A percentile compares a stretch with the other conserved stretches of the same genome.
phyloP scores from a whole-genome alignment of 352 stramenopile species.

The Peronosclerospora sorghi region DNA sequence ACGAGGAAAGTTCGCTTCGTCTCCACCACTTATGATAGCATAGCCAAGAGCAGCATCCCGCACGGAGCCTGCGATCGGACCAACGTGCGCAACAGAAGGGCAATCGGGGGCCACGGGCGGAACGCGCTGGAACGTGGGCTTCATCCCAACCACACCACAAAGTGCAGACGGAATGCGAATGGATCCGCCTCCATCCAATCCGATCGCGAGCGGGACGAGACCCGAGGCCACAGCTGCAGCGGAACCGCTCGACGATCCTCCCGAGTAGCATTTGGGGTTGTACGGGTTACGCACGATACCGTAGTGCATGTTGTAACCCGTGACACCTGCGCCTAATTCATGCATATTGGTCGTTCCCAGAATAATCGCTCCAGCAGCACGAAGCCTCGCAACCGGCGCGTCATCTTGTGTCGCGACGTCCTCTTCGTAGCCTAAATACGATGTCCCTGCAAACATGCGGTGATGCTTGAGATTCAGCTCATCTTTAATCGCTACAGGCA shows the following conservation, averaged over 20 bases:
- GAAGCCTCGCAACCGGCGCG: conserved; percentile 42
- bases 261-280: conserved; percentile 72
- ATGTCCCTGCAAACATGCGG: conserved; percentile 60
- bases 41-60: conserved; percentile 79
- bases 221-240: conserved; percentile 80
- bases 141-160: conserved; percentile 84
- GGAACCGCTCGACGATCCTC: conserved; percentile 86
- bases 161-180: conserved; percentile 86
- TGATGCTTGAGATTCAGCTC: conserved; percentile 67
- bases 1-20: conserved; percentile 29
- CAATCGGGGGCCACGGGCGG: conserved; percentile 42
- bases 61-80: conserved; percentile 68
- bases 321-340: conserved; percentile 67
- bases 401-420: conserved; percentile 35
- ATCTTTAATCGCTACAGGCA: conserved; percentile 85
- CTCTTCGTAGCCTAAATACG: conserved; percentile 51
- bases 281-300: conserved; percentile 80
- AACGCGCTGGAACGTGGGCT: conserved; percentile 74
- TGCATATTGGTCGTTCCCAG: conserved; percentile 86
- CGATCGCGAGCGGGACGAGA: conserved; percentile 81
- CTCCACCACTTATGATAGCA: conserved; percentile 61
- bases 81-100: conserved; percentile 62
- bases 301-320: conserved; percentile 70
- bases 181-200: conserved; percentile 81
- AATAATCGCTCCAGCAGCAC: conserved; percentile 73